Evolutionary conservation across 2,329 filamentous ascomycete genomes (phyloP), one percentile per base, ranked within the genome.

Genomic region (Magnaporthiopsis poae): DNA sequence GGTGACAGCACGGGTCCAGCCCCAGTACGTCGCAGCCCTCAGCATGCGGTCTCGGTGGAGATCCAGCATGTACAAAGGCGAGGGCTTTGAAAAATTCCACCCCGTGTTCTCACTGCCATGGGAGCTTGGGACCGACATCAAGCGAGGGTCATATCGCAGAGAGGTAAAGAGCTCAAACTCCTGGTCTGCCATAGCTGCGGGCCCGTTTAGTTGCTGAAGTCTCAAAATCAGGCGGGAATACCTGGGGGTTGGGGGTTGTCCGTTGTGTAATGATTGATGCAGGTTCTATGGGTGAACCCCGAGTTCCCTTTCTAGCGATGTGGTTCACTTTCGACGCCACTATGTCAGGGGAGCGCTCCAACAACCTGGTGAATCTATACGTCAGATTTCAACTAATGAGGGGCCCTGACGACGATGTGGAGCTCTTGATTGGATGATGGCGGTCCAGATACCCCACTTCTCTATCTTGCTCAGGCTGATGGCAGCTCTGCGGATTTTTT

Each of bases 1-100:
- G 0, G 78, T 71, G 12, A 82, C 70, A 0, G 81, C 85, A 3
- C 72, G 68, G 1, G 76, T 71, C 86, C 85, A 89, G 7, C 76
- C 72, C 79, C 85, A 89, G 70, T 88, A 74, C 5, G 72, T 75
- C 5, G 86, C 86, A 18, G 86, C 86, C 67, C 79, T 83, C n/a
- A 92, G 80, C 74, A 96, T 84, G 65, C 92, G 88, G 74, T 93
- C 89, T 62, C 87, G 85, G 75, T 96, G 92, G 71, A 88, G 88
- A 67, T 87, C 81, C 21, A 95, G 83, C 82, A 96, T 91, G 76
- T 96, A 96, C 71, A 91, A 88, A 0, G 88, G 84, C 11, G 86
- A 90, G 8, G 78, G 73, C 33, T 80, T 77, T 33, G 72, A 69
- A 71, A 79, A 80, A 72, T 87, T 87, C 78, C 81, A 88, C 25